Evolutionary conservation across 495 filamentous ascomycete genomes (phyloP).

Genomic region (Lasiosphaeriaceae sp.): DNA sequence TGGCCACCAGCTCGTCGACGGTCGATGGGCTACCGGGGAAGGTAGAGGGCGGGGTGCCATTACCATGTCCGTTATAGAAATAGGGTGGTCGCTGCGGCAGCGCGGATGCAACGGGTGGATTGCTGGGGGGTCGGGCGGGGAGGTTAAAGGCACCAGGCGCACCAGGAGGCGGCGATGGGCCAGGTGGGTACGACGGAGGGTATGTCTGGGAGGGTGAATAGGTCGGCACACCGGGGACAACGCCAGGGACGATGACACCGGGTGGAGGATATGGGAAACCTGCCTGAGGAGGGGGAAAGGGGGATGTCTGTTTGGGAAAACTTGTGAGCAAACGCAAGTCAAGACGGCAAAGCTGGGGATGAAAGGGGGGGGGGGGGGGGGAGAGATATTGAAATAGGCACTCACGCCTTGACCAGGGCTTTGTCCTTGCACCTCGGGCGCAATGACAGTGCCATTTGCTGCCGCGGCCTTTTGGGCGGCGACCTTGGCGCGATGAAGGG

Average conservation of each 20-base stretch:
- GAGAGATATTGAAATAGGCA: constrained; percentile 44
- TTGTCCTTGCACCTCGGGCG: constrained; percentile 40
- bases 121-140: constrained; percentile 38
- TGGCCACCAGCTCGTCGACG: constrained; percentile 60
- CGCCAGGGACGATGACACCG: constrained; percentile 4
- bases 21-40: constrained; percentile 39
- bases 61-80: constrained; percentile 16
- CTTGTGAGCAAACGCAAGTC: background rate
- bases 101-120: constrained; percentile 4
- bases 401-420: constrained; percentile 55
- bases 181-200: constrained; percentile 34
- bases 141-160: constrained; percentile 29
- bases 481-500: constrained; percentile 71
- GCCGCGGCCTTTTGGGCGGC: constrained; percentile 52
- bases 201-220: constrained; percentile 34
- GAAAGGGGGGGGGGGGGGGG: constrained; percentile 23
- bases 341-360: background rate
- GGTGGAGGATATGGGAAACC: constrained; percentile 30
- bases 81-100: constrained; percentile 16
- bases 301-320: constrained; percentile 27
- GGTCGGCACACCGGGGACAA: constrained; percentile 17
- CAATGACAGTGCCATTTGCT: constrained; percentile 39
- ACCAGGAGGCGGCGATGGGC: constrained; percentile 19
- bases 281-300: constrained; percentile 41
- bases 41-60: constrained; percentile 12